A percentile compares a stretch with the other conserved stretches of the same genome.
Conservation (phyloP, 2,329 filamentous ascomycete species). For the Fusarium euwallaceae region DNA sequence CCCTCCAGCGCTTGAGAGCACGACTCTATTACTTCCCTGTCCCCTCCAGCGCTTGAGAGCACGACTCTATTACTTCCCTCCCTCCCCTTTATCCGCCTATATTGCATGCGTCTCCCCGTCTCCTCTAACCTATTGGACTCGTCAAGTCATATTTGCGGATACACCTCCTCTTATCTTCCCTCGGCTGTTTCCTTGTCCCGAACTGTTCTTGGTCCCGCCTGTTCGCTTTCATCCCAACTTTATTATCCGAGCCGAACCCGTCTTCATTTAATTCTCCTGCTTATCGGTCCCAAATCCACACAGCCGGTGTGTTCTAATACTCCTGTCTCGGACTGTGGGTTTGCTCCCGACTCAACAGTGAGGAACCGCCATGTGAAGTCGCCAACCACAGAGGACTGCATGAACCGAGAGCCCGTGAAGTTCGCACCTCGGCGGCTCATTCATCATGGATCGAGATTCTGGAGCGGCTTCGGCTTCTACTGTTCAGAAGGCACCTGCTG, state of each 20-base stretch:
- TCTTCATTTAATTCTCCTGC: constrained; percentile 9
- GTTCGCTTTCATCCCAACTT: constrained; percentile 18
- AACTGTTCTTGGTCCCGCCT: constrained; percentile 8
- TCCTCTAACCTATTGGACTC: constrained; percentile 8
- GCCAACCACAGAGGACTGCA: constrained; percentile 16
- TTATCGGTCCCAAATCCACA: constrained; percentile 8
- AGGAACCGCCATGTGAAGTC: constrained; percentile 42
- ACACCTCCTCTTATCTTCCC: background rate
- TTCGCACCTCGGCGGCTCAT: background rate
- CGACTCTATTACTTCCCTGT: constrained; percentile 13
- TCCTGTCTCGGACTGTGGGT: constrained; percentile 21
- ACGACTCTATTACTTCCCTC: constrained; percentile 14
- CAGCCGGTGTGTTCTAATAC: constrained; percentile 17
- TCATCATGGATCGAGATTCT: constrained; percentile 40
- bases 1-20: constrained; percentile 13
- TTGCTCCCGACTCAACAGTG: constrained; percentile 7
- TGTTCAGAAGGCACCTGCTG: constrained; percentile 45
- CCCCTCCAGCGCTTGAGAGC: constrained; percentile 11
- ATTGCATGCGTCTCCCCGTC: constrained; percentile 21
- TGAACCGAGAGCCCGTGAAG: constrained; percentile 26
- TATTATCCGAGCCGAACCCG: constrained; percentile 10
- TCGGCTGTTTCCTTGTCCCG: constrained; percentile 17
- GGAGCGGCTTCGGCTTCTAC: constrained; percentile 19
- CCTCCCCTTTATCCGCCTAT: constrained; percentile 1
- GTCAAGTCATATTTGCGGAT: constrained; percentile 4